Base-by-base conservation (phyloP, 768 basidiomycete genomes). In the Phylloporus rhodoxanthus region DNA sequence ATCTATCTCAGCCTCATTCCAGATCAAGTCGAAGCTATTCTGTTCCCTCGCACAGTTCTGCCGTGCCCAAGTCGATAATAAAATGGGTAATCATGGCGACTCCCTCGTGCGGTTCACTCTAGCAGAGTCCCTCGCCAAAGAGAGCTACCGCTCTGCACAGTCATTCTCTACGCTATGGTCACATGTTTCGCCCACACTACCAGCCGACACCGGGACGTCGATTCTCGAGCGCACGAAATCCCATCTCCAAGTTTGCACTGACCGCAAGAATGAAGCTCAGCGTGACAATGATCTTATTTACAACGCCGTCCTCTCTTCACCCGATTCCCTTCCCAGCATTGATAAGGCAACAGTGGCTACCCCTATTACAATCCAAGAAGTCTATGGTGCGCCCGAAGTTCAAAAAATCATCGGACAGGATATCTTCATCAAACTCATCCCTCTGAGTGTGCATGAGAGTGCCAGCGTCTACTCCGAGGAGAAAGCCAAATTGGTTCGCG, bases 241-340 rank as follows among this genome's bases (percentile, higher is more conserved):
- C 0, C 92, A 94, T 55, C 72, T 84, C 4, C 79, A 85, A 5
- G 72, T 93, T 39, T 85, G 87, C 58, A 72, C 79, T 0, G 92
- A 95, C 56, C 81, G 79, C 51, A 83, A 81, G 62, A 71, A 68
- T 45, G 87, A 91, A 54, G 88, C 88, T 0, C 76, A 79, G 47
- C 83, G 87, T 46, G 93, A 96, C 70, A 98, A 98, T 67, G 95
- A 98, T 63, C 80, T 99, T 45, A 95, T 99, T 56, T 99, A 99
- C 72, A 92, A 98, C 62, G 91, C 91, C 4, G 78, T 94, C 48
- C 69, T 92, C 0, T 90, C 92, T 6, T 71, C 86, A 8, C 75
- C 82, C 2, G 89, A 94, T 32, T 78, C 87, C 0, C 77, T 98
- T 1, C 81, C 93, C 0, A 62, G 70, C 8, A 81, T 99, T 52